Conservation (phyloP, 257 asterid genomes). For the Fraxinus quadrangulata region DNA sequence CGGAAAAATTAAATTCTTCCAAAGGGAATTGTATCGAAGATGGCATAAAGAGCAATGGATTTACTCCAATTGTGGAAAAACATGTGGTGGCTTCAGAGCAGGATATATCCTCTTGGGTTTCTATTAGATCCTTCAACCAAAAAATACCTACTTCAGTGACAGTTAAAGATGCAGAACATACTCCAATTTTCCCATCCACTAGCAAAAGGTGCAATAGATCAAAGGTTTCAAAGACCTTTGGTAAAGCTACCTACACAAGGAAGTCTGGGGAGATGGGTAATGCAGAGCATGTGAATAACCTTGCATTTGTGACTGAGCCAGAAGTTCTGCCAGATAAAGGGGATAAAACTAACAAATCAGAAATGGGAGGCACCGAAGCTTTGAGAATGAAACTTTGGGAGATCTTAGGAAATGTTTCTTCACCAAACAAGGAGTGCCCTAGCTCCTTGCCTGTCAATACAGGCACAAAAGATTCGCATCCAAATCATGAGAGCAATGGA, state of each 20-base stretch:
- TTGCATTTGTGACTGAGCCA: slow-evolving; percentile 35
- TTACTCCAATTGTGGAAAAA: slow-evolving; percentile 39
- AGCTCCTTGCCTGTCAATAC: slow-evolving; percentile 27
- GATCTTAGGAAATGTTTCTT: slow-evolving; percentile 63
- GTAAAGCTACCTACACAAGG: slow-evolving; percentile 20
- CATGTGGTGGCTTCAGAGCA: slow-evolving; percentile 34
- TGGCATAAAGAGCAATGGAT: slow-evolving; percentile 30
- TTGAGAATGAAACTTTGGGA: slow-evolving; percentile 77
- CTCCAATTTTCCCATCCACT: slow-evolving; percentile 37
- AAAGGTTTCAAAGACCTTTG: slow-evolving; percentile 39
- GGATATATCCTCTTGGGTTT: slow-evolving; percentile 62
- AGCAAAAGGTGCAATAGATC: slow-evolving; percentile 32
- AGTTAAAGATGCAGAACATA: slow-evolving; percentile 42
- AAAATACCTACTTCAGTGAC: slow-evolving; percentile 38
- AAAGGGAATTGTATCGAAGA: slow-evolving; percentile 36
- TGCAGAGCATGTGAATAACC: slow-evolving; percentile 38
- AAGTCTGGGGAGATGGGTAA: slow-evolving; percentile 38
- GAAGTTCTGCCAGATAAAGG: slow-evolving; percentile 41
- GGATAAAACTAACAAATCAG: slow-evolving; percentile 40
- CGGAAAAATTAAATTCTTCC: slow-evolving; percentile 37
- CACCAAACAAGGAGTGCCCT: slow-evolving; percentile 49
- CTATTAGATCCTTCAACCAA: slow-evolving; percentile 51
- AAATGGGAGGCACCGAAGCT: slow-evolving; percentile 54
- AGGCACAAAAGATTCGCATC: slow-evolving; percentile 34
- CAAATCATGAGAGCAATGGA: slow-evolving; percentile 33